Conservation (phyloP, 495 filamentous ascomycete genomes). For the Penicillium bialowiezense region DNA sequence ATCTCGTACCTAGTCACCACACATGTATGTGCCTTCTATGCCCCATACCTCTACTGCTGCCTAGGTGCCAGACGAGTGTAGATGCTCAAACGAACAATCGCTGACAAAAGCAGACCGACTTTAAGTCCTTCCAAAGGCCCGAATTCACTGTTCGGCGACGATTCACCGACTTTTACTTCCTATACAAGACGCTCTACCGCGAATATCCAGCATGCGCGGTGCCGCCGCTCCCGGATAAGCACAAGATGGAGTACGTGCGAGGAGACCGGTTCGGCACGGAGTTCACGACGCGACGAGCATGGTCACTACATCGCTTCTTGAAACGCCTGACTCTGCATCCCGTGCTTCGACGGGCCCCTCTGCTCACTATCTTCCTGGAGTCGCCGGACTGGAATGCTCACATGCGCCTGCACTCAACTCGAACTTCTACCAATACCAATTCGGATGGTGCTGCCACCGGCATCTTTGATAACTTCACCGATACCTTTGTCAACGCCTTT, state of each 20-base stretch:
- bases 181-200: conserved; percentile 82
- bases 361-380: conserved; percentile 88
- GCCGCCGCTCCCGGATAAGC: conserved; percentile 93
- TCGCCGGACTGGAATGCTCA: conserved; percentile 92
- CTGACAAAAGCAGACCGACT: conserved; percentile 69
- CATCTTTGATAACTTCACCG: conserved; percentile 89
- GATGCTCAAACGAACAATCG: neutral
- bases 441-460: conserved; percentile 55
- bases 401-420: conserved; percentile 72
- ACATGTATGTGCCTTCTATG: conserved; percentile 58
- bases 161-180: conserved; percentile 96
- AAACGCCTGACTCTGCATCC: conserved; percentile 85
- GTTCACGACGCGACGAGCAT: conserved; percentile 85
- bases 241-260: conserved; percentile 97
- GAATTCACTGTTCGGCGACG: conserved; percentile 76
- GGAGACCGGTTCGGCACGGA: conserved; percentile 93
- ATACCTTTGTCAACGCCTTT: conserved; percentile 97
- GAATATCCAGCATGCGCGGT: conserved; percentile 92
- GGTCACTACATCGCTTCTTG: conserved; percentile 89
- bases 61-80: conserved; percentile 4
- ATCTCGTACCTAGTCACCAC: conserved; percentile 94
- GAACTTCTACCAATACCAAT: conserved; percentile 52
- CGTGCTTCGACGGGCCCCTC: conserved; percentile 74
- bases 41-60: conserved; percentile 14
- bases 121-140: conserved; percentile 82